Evolutionary conservation across 2,329 filamentous ascomycete species (phyloP).

Genomic region (Diaporthe humulicola): DNA sequence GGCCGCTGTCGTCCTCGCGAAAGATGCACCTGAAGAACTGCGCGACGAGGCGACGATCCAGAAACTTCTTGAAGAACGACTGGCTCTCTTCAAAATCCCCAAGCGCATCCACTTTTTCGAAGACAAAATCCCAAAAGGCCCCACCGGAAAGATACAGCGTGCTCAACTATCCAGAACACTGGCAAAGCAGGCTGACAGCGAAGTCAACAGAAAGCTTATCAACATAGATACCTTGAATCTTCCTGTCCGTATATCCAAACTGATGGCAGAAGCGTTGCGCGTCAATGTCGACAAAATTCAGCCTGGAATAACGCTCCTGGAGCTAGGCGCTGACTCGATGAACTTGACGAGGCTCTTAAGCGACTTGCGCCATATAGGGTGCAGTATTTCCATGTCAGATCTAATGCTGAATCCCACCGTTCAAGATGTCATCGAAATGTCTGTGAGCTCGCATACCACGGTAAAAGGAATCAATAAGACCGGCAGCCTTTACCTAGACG

Average conservation of each 20-base stretch:
- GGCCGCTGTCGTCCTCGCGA: conserved; percentile 75
- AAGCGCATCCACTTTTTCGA: conserved; percentile 11
- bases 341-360: conserved; percentile 11
- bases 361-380: conserved; percentile 1
- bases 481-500: neutral
- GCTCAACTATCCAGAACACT: neutral
- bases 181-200: neutral
- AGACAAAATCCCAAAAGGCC: conserved; percentile 13
- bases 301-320: neutral
- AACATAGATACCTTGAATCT: neutral
- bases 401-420: conserved; percentile 17
- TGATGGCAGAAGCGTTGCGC: neutral
- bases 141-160: conserved; percentile 5
- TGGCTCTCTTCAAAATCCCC: neutral
- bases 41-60: neutral
- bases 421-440: conserved; percentile 16
- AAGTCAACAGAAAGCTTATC: neutral
- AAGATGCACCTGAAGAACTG: neutral
- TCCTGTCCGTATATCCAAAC: neutral
- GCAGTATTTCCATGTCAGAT: conserved; percentile 22
- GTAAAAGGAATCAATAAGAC: neutral
- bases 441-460: neutral
- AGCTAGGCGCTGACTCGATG: conserved; percentile 29
- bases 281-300: neutral
- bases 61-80: neutral